A percentile compares a stretch with the other conserved stretches of the same genome.
These are phyloP conservation scores for Brettanomyces bruxellensis DNA, from an alignment of 805 yeast genomes.

Conservation along the genomic window DNA sequence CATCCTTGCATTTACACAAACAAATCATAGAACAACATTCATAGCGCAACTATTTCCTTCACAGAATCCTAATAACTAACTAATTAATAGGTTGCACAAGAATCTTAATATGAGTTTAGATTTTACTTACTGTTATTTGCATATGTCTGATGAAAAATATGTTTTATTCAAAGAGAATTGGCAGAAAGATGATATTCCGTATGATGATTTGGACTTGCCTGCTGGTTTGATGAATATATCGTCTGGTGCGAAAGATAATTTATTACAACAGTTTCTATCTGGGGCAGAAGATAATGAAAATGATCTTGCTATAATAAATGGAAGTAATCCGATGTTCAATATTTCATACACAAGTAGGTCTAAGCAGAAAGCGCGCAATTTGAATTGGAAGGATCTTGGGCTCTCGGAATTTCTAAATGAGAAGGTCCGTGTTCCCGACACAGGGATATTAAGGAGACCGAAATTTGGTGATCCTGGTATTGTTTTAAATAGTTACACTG, in stretches of 20 bases:
- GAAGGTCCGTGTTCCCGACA: slow-evolving; percentile 13
- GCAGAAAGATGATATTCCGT: slow-evolving; percentile 22
- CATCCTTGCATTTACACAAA: too few species aligned
- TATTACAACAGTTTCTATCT: slow-evolving; percentile 20
- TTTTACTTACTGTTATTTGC: slow-evolving; percentile 19
- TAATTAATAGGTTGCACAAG: too few species aligned
- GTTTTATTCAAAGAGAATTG: slow-evolving; percentile 25
- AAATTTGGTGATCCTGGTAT: slow-evolving; percentile 4
- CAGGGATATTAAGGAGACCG: slow-evolving; percentile 18
- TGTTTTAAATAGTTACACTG: neutral
- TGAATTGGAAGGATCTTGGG: slow-evolving; percentile 25
- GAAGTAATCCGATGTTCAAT: slow-evolving; percentile 20
- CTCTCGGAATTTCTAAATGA: slow-evolving; percentile 13
- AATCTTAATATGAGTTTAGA: slow-evolving; percentile 18
- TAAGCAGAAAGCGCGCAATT: slow-evolving; percentile 17
- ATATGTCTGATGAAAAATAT: slow-evolving; percentile 22
- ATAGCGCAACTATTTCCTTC: too few species aligned
- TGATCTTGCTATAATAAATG: slow-evolving; percentile 15
- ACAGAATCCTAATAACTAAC: too few species aligned
- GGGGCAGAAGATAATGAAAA: slow-evolving; percentile 20
- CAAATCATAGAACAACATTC: too few species aligned
- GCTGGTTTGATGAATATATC: slow-evolving; percentile 9
- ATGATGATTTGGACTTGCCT: slow-evolving; percentile 25
- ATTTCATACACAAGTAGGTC: slow-evolving; percentile 19
- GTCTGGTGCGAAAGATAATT: slow-evolving; percentile 11